Conservation (phyloP, 129 eudicot genomes). For the Sambucus nigra region DNA sequence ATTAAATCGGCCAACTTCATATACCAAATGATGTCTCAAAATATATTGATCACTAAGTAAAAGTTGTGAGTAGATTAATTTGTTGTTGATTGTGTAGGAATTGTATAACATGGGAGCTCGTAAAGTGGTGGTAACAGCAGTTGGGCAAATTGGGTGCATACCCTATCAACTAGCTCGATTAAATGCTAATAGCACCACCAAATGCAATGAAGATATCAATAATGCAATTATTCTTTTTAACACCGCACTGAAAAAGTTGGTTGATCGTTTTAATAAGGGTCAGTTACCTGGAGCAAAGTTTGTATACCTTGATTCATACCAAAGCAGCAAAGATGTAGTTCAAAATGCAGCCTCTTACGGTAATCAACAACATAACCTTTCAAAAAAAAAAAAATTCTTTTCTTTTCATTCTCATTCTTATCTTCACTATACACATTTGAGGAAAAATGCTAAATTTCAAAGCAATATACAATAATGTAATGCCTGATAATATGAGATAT, state of each 20-base stretch:
- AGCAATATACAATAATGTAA: too few species aligned
- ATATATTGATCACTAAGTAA: too few species aligned
- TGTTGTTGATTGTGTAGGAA: conserved; percentile 36
- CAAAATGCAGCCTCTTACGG: conserved; percentile 51
- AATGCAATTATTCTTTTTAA: conserved; percentile 55
- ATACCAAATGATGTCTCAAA: too few species aligned
- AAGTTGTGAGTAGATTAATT: too few species aligned
- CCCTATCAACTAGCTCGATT: conserved; percentile 84
- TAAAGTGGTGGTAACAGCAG: conserved; percentile 57
- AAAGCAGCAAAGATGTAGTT: conserved; percentile 44
- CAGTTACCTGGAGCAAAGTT: conserved; percentile 63
- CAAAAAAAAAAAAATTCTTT: too few species aligned
- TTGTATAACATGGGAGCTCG: conserved; percentile 79
- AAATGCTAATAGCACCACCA: conserved; percentile 34
- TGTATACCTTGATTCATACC: conserved; percentile 61
- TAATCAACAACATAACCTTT: conserved; percentile 21
- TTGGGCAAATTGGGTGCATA: conserved; percentile 93
- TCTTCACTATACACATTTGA: too few species aligned
- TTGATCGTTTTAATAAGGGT: conserved; percentile 50
- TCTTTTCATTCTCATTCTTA: too few species aligned
- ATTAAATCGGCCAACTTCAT: too few species aligned
- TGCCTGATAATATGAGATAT: too few species aligned
- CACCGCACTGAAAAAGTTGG: conserved; percentile 48
- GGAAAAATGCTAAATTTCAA: too few species aligned
- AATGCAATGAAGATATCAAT: conserved; percentile 73